Evolutionary conservation across 1,139 yeast genomes (phyloP), one percentile per base, ranked within the genome.

Genomic region (Diutina neorugosa): DNA sequence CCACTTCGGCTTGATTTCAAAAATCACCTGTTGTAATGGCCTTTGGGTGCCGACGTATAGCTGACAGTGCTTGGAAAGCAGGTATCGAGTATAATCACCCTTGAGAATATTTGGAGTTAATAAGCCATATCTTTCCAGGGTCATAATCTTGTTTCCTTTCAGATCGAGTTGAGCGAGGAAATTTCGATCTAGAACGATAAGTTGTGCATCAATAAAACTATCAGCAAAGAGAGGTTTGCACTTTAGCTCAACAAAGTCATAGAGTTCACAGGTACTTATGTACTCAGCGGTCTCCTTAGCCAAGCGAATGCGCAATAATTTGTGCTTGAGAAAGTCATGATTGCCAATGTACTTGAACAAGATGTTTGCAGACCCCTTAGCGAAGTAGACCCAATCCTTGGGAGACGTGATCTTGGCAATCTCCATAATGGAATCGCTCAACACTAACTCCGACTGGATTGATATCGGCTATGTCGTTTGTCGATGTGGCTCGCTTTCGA

Each of bases 1-100:
- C 79, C 79, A 74, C 60, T 74, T 74, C 5, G 79, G 79, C 57
- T 74, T 74, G 57, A 74, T 63, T 58, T 74, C 78, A 53, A 74
- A 64, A 3, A 72, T 68, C 5, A 71, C 68, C 21, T 71, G 65
- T 52, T 62, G 52, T 12, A 20, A 14, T 4, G 43, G 41, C 9
- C 40, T n/a, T 12, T 23, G 14, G 6, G 44, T 4, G 18, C 57
- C 60, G 16, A 59, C 53, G 58, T 71, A 71, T 34, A 74, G 57
- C 52, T 65, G 71, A 57, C 75, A 71, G 57, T 74, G 67, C 56
- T 71, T 70, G 43, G 74, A 69, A 20, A 74, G 58, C 11, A 57
- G 55, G 19, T 59, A 59, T 52, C 65, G 66, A 19, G 59, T 53
- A 54, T 65, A 69, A 52, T 65, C 59, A 2, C 77, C 75, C 54